Evolutionary conservation across 306 rosid genomes (phyloP).

Genomic region (Medicago ruthenica): DNA sequence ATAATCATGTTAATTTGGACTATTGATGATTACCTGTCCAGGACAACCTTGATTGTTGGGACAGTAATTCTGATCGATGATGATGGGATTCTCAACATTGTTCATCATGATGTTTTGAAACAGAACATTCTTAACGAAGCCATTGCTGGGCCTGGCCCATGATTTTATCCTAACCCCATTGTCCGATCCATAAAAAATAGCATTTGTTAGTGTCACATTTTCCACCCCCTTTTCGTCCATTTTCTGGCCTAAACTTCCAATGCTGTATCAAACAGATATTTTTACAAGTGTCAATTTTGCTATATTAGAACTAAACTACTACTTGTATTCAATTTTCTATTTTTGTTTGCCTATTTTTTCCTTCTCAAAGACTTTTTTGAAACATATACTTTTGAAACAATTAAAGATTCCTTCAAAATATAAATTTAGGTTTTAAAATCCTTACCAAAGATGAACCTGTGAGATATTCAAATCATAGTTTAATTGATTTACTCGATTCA

Average conservation of each 20-base stretch:
- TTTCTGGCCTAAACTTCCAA: slow-evolving; percentile 58
- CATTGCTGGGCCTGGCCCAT: slow-evolving; percentile 70
- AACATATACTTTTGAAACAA: no score
- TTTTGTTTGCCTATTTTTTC: no score
- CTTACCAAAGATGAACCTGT: no score
- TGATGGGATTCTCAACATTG: slow-evolving; percentile 62
- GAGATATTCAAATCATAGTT: no score
- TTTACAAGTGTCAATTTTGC: neutral
- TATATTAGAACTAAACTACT: no score
- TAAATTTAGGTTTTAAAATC: no score
- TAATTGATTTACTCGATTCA: no score
- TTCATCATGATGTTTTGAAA: slow-evolving; percentile 60
- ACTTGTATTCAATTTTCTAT: no score
- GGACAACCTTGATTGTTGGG: slow-evolving; percentile 62
- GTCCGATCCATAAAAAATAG: slow-evolving; percentile 57
- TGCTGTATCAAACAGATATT: slow-evolving; percentile 44
- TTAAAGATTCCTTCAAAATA: no score
- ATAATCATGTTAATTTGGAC: neutral
- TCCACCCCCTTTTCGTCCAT: slow-evolving; percentile 56
- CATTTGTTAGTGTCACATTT: slow-evolving; percentile 56
- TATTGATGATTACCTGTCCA: slow-evolving; percentile 41
- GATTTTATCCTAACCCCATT: slow-evolving; percentile 78
- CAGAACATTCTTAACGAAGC: slow-evolving; percentile 50
- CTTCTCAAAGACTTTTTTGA: no score
- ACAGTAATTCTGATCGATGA: slow-evolving; percentile 76